Conservation (phyloP, 768 basidiomycete species). For the Chalciporus pseudorubinellus region DNA sequence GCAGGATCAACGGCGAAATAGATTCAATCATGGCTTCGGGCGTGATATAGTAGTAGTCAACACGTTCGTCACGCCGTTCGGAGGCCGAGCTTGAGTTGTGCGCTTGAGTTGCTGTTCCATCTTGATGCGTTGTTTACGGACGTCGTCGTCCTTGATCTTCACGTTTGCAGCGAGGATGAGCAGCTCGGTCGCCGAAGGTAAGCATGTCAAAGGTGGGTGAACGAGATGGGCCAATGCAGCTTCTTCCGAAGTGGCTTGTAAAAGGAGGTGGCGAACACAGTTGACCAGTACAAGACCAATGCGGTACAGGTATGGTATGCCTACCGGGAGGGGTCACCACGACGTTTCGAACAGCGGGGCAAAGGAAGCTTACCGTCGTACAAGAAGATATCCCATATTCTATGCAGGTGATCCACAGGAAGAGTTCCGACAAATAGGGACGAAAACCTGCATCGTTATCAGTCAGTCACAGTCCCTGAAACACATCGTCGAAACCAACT, state of each 20-base stretch:
- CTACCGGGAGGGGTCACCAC: slow-evolving; percentile 34
- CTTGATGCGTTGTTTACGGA: slow-evolving; percentile 71
- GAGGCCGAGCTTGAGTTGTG: slow-evolving; percentile 43
- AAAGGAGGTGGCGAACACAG: slow-evolving; percentile 56
- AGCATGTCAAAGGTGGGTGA: slow-evolving; percentile 48
- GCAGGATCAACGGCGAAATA: neutral
- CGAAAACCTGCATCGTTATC: slow-evolving; percentile 53
- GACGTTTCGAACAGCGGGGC: neutral
- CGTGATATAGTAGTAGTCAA: slow-evolving; percentile 30
- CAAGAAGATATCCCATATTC: slow-evolving; percentile 82
- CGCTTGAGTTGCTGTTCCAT: slow-evolving; percentile 72
- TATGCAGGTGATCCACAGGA: slow-evolving; percentile 61
- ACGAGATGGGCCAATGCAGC: slow-evolving; percentile 47
- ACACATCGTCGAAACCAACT: neutral
- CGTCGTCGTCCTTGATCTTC: slow-evolving; percentile 77
- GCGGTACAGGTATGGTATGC: slow-evolving; percentile 72
- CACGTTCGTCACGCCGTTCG: slow-evolving; percentile 26
- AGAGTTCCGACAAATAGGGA: slow-evolving; percentile 67
- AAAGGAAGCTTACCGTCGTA: slow-evolving; percentile 58
- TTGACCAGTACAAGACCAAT: slow-evolving; percentile 64
- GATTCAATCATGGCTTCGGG: slow-evolving; percentile 15
- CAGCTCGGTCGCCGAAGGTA: slow-evolving; percentile 61
- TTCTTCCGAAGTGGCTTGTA: slow-evolving; percentile 49
- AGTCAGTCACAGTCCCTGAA: slow-evolving; percentile 1
- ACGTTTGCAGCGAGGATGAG: slow-evolving; percentile 58